Base-by-base conservation (phyloP, 768 basidiomycete species). In the Lepiota brunneoincarnata region DNA sequence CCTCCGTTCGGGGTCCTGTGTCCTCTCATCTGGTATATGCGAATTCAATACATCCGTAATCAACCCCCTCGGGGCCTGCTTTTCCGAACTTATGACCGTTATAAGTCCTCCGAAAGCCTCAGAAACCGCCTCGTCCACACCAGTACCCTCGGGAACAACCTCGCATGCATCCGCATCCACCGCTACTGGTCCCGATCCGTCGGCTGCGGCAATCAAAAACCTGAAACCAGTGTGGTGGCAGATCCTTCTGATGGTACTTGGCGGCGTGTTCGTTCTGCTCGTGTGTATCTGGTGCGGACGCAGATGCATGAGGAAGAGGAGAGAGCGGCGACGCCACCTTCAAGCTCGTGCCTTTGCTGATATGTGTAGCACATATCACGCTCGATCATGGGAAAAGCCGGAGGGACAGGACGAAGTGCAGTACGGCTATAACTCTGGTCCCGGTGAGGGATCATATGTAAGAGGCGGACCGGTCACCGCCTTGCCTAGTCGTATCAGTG, bases 211-310 rank as follows among this genome's bases (percentile, higher is more conserved):
- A 55, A 48, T 62, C 9, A 61, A 60, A 24, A 73, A 70, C 20
- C 49, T 80, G 75, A 61, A 75, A 14, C 72, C 91, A 2, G 68
- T 76, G 55, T 93, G 91, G 91, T 92, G 91, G 90, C 77, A 93
- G 69, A 91, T 92, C 58, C 73, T 93, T 36, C 79, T 92, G 58
- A 91, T 92, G 87, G 76, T 83, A 1, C 81, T 92, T 28, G 89
- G 89, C 10, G 89, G 86, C 65, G 86, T 84, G 11, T 88, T 92
- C 69, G 85, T 93, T 68, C 85, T 90, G 66, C 58, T 91, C 44
- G 70, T 78, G 42, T 65, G 90, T 54, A 66, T 93, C 56, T 77
- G 82, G 73, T 78, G 76, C 59, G 91, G 85, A 82, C 82, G 91
- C 20, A 77, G 88, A 4, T 81, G 80, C 31, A 82, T 82, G 39